Evolutionary conservation across 2,329 filamentous ascomycete genomes (phyloP).

Genomic region (Immersiporthe knoxdaviesiana): DNA sequence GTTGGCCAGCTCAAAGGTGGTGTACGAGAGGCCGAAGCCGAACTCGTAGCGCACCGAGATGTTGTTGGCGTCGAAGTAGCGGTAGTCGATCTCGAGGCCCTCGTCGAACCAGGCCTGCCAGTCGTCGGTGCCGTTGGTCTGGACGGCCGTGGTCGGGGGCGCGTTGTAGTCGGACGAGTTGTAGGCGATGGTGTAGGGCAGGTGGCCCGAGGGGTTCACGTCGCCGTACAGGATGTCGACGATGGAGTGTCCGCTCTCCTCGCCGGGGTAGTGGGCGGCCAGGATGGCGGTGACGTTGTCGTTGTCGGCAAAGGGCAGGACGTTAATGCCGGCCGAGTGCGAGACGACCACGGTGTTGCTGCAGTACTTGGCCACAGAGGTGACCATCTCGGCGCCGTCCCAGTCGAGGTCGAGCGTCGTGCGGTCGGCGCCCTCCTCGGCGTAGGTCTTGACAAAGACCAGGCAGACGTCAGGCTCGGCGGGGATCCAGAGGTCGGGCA

Average conservation of each 20-base stretch:
- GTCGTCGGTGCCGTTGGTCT: constrained; percentile 43
- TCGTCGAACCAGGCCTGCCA: constrained; percentile 60
- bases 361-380: constrained; percentile 50
- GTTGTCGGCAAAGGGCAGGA: constrained; percentile 60
- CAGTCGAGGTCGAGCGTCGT: constrained; percentile 59
- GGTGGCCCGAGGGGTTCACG: constrained; percentile 62
- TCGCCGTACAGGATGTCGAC: constrained; percentile 65
- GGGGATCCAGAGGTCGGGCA: constrained; percentile 51
- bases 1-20: constrained; percentile 57
- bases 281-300: constrained; percentile 65
- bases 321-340: constrained; percentile 64
- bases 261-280: constrained; percentile 63
- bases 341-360: constrained; percentile 57
- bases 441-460: constrained; percentile 68
- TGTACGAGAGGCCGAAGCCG: constrained; percentile 64
- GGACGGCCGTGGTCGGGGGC: constrained; percentile 43
- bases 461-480: constrained; percentile 65
- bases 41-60: constrained; percentile 67
- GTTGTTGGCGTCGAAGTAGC: constrained; percentile 63
- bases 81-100: constrained; percentile 70
- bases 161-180: constrained; percentile 53
- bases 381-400: constrained; percentile 64
- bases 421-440: constrained; percentile 66
- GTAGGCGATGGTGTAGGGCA: constrained; percentile 71
- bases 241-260: constrained; percentile 64